phyloP scores from a whole-genome alignment of 768 basidiomycete species.

The Amanita pseudoporphyria region DNA sequence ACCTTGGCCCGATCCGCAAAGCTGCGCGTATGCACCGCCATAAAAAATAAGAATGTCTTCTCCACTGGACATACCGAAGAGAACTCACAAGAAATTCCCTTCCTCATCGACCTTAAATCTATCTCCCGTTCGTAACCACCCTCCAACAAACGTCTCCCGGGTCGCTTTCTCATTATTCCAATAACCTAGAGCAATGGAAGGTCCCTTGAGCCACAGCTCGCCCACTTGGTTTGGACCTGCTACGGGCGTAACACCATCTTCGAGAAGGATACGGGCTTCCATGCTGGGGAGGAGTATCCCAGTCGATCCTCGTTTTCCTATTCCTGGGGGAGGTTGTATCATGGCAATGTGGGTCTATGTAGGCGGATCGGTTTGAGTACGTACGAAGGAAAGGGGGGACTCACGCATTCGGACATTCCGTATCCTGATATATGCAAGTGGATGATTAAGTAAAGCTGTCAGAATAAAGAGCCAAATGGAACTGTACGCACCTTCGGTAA shows the following conservation, averaged over 20 bases:
- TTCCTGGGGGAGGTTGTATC: conserved; percentile 33
- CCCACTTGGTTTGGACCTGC: conserved; percentile 50
- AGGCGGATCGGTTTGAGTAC: not conserved
- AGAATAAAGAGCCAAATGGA: not conserved
- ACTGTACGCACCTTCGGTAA: conserved; percentile 37
- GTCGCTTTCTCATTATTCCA: conserved; percentile 64
- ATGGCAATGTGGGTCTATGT: conserved; percentile 47
- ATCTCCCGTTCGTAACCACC: conserved; percentile 75
- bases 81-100: conserved; percentile 55
- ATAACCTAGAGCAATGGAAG: conserved; percentile 56
- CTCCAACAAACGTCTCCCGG: conserved; percentile 53
- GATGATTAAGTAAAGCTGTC: not conserved
- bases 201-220: conserved; percentile 52
- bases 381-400: conserved; percentile 13
- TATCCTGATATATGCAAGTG: conserved; percentile 34
- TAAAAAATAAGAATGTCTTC: not conserved
- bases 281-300: conserved; percentile 57
- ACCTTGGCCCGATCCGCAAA: conserved; percentile 76
- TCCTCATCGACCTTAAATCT: conserved; percentile 50
- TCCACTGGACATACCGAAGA: not conserved
- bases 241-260: conserved; percentile 39
- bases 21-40: conserved; percentile 26
- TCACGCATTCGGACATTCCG: conserved; percentile 61
- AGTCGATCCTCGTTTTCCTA: conserved; percentile 30
- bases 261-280: conserved; percentile 51